Conservation (phyloP, 2,329 filamentous ascomycete genomes). For the Aspergillus hiratsukae region DNA sequence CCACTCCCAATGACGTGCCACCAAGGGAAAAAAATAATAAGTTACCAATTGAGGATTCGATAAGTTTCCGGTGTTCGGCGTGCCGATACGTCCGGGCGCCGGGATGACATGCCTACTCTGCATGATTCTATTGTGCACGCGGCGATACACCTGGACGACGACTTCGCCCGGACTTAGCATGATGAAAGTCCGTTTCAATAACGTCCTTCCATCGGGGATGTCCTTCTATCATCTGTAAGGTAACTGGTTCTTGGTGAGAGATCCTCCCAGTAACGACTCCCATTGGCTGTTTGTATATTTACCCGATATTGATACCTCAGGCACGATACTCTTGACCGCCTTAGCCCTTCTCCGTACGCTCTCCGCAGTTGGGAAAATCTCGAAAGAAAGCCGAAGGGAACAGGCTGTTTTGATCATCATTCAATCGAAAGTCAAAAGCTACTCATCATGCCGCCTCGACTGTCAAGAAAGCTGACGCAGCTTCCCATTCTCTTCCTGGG, state of each 20-base stretch:
- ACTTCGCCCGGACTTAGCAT: not conserved
- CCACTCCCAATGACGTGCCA: not conserved
- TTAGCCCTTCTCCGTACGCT: not conserved
- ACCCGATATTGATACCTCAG: not conserved
- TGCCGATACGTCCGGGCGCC: not conserved
- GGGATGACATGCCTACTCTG: not conserved
- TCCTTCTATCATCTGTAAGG: not conserved
- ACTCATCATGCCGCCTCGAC: constrained; percentile 32
- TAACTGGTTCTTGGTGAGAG: not conserved
- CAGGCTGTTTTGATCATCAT: not conserved
- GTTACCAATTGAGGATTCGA: not conserved
- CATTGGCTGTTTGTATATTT: not conserved
- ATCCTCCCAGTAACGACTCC: not conserved
- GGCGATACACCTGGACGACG: not conserved
- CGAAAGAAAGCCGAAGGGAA: not conserved
- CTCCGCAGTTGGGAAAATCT: not conserved
- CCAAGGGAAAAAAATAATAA: not conserved
- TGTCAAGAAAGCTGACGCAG: constrained; percentile 28
- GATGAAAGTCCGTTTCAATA: not conserved
- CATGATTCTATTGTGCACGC: not conserved
- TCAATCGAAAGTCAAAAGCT: constrained; percentile 3
- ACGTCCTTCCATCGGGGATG: not conserved
- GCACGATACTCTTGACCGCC: not conserved
- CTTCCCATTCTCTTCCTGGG: constrained; percentile 23
- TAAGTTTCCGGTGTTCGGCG: not conserved